These are phyloP conservation scores for Kentomonas sorsogonicus DNA, from an alignment of 208 protist genomes.

Conservation along the genomic window DNA sequence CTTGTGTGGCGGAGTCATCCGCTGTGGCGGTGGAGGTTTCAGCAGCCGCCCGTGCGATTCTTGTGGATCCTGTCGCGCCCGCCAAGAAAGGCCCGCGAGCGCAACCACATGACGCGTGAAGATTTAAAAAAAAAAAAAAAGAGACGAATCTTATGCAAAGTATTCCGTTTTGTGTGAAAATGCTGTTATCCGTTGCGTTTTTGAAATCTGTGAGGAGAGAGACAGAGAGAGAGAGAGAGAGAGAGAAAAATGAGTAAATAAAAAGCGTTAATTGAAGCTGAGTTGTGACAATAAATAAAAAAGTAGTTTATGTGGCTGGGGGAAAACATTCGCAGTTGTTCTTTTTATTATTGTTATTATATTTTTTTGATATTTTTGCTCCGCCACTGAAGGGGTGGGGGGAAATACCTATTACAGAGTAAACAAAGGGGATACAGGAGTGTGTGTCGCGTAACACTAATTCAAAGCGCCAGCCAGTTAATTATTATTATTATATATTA, in stretches of 20 bases:
- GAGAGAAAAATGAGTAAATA: not conserved
- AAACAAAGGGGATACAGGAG: not conserved
- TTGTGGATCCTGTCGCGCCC: constrained; percentile 1
- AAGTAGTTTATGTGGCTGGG: not conserved
- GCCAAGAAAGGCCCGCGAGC: not conserved
- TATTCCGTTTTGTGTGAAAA: not conserved
- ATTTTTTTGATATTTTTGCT: not conserved
- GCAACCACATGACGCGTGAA: not conserved
- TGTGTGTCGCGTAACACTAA: not conserved
- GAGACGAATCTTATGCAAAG: not conserved
- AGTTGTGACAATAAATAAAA: not conserved
- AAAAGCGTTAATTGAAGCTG: not conserved
- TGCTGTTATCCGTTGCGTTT: not conserved
- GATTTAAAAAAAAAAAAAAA: not conserved
- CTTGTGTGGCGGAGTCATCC: not conserved
- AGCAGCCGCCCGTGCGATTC: not conserved
- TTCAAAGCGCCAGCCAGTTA: not conserved
- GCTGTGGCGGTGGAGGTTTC: not conserved
- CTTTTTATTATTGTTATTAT: not conserved
- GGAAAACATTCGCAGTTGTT: not conserved
- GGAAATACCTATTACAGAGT: not conserved
- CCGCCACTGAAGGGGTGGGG: not conserved
- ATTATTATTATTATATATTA: not conserved
- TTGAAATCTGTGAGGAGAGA: constrained; percentile 3
- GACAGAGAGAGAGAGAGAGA: constrained; percentile 1